Evolutionary conservation across 164 flowering plant species (phyloP).

Genomic region (Aristolochia californica): DNA sequence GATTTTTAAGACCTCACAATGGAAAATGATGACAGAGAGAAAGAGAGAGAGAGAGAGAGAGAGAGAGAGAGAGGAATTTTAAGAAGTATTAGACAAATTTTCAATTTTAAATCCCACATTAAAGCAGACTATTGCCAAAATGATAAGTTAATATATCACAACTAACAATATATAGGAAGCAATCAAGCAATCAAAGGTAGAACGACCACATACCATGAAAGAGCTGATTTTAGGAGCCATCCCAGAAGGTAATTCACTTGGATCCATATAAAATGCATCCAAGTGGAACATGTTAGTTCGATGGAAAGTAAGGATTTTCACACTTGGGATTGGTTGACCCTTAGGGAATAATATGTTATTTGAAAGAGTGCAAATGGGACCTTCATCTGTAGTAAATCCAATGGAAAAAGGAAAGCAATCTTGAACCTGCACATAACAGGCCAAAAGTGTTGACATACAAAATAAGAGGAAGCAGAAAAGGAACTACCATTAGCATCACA

Average conservation of each 20-base stretch:
- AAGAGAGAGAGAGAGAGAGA: no score
- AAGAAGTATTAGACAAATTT: no score
- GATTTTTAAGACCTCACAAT: no score
- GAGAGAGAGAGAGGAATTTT: no score
- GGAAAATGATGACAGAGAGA: no score
- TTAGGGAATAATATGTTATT: slow-evolving; percentile 56
- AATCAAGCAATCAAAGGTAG: no score
- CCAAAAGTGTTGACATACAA: background rate
- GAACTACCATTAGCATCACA: background rate
- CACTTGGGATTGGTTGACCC: slow-evolving; percentile 68
- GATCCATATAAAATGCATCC: slow-evolving; percentile 67
- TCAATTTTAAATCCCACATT: no score
- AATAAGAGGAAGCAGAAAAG: background rate
- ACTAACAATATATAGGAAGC: no score
- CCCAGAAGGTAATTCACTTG: slow-evolving; percentile 52
- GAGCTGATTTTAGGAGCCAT: slow-evolving; percentile 42
- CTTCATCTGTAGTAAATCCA: slow-evolving; percentile 53
- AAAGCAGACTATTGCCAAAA: no score
- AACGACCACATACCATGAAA: slow-evolving; percentile 34
- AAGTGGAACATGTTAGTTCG: slow-evolving; percentile 37
- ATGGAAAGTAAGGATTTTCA: slow-evolving; percentile 51
- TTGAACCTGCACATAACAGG: slow-evolving; percentile 54
- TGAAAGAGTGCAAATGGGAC: slow-evolving; percentile 34
- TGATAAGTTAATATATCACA: no score
- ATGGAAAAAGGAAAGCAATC: slow-evolving; percentile 77